Base-by-base conservation (phyloP, 2,329 filamentous ascomycete species). In the Microdochium bolleyi region DNA sequence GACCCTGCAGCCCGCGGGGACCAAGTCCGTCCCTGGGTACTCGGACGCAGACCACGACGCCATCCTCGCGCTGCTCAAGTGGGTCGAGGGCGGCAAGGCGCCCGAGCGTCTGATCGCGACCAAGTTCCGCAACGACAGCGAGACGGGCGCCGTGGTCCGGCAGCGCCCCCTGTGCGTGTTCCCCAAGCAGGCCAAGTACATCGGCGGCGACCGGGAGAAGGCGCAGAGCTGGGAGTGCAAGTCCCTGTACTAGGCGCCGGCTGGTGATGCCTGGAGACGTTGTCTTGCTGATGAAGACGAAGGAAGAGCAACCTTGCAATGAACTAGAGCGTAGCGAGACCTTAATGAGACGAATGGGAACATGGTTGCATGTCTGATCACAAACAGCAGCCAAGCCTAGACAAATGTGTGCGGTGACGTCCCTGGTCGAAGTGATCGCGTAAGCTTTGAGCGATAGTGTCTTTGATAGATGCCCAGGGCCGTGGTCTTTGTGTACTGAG, bases 1-100 rank as follows among this genome's bases (percentile, higher is more conserved):
- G 56, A 49, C 60, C 5, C 25, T 64, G 16, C 19, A 16, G 21
- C 56, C 60, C 0, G 66, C 57, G 1, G 53, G 53, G 0, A 61
- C 59, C 8, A 63, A 64, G 53, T 67, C 67, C 7, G 66, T 69
- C 1, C 70, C 70, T 0, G 70, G 68, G 2, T 67, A 63, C 32
- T 57, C 62, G 46, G 67, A 71, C 52, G 57, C 63, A 16, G 55
- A 64, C 30, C 65, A 72, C 50, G 69, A 73, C 51, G 62, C 64
- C 13, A 55, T 72, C 34, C 52, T 68, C 21, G 64, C 66, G 8
- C 59, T 73, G 58, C 58, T 71, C 60, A 54, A 55, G 13, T 72
- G 70, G 70, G 67, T 72, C 2, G 70, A 72, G 58, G 55, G 62
- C 8, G 66, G 63, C 0, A 48, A 44, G 38, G 61, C 60, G 21